These are phyloP conservation scores for Coemansia javaensis DNA, from an alignment of 192 early-diverging fungal genomes.

Conservation along the genomic window DNA sequence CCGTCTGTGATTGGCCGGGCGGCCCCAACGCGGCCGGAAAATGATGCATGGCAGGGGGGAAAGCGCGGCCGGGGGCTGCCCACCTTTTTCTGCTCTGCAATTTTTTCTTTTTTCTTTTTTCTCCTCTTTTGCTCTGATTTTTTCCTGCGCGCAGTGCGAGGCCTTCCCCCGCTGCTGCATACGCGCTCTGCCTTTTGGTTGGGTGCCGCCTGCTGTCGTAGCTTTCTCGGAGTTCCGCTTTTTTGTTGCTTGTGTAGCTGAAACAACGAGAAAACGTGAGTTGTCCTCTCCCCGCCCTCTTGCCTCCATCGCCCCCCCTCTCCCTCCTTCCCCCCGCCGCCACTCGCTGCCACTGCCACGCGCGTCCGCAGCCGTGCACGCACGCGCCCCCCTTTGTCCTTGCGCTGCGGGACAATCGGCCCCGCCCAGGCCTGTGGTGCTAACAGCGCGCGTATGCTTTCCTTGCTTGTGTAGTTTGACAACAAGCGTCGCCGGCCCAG, in stretches of 20 bases:
- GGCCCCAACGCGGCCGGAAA: slow-evolving; percentile 4
- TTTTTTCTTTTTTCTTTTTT: slow-evolving; percentile 26
- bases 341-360: too few species aligned
- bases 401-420: too few species aligned
- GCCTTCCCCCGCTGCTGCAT: neutral
- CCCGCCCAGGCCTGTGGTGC: too few species aligned
- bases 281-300: neutral
- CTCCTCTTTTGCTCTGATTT: slow-evolving; percentile 1
- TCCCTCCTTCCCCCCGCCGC: neutral
- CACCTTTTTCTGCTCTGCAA: slow-evolving; percentile 47
- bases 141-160: neutral
- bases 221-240: slow-evolving; percentile 7
- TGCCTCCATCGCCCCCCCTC: neutral
- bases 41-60: slow-evolving; percentile 10
- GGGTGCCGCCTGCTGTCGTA: neutral
- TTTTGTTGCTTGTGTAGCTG: slow-evolving; percentile 18
- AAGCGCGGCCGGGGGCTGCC: slow-evolving; percentile 11
- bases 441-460: too few species aligned
- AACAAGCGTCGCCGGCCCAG: too few species aligned
- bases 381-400: too few species aligned
- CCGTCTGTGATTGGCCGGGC: neutral
- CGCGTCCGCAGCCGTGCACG: too few species aligned
- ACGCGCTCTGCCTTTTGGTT: neutral
- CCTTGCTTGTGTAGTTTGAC: too few species aligned
- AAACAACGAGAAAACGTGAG: slow-evolving; percentile 17